Conservation (phyloP, 148 eudicot genomes). For the Gaultheria prostrata region DNA sequence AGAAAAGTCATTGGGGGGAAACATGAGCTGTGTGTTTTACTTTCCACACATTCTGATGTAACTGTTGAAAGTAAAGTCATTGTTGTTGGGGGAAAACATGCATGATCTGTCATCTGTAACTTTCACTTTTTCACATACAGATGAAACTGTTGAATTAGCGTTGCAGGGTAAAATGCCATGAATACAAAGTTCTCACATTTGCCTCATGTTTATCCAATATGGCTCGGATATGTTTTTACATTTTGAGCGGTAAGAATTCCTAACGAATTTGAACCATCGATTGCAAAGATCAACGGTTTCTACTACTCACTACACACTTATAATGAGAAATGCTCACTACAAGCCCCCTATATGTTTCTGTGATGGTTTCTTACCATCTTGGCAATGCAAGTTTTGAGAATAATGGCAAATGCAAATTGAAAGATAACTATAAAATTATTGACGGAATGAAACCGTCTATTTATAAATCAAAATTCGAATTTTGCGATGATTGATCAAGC, state of each 20-base stretch:
- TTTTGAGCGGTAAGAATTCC: too few relatives aligned
- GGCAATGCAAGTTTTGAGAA: neutral
- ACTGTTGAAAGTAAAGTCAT: constrained; percentile 2
- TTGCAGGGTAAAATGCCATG: neutral
- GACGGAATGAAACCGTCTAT: too few relatives aligned
- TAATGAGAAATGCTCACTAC: too few relatives aligned
- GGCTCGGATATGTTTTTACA: too few relatives aligned
- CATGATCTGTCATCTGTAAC: neutral
- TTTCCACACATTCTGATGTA: neutral
- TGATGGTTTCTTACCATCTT: neutral
- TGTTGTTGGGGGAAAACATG: neutral
- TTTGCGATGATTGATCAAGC: too few relatives aligned
- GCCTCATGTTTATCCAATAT: neutral
- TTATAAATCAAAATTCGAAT: too few relatives aligned
- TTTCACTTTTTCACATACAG: neutral
- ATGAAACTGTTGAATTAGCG: neutral
- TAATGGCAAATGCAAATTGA: too few relatives aligned
- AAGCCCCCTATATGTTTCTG: neutral
- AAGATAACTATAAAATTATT: too few relatives aligned
- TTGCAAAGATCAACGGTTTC: too few relatives aligned
- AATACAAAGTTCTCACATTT: neutral
- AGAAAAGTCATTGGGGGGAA: neutral
- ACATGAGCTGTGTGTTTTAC: constrained; percentile 6
- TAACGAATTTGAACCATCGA: too few relatives aligned
- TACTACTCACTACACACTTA: too few relatives aligned